Base-by-base conservation (phyloP, 805 yeast genomes). In the Peterozyma xylosa region DNA sequence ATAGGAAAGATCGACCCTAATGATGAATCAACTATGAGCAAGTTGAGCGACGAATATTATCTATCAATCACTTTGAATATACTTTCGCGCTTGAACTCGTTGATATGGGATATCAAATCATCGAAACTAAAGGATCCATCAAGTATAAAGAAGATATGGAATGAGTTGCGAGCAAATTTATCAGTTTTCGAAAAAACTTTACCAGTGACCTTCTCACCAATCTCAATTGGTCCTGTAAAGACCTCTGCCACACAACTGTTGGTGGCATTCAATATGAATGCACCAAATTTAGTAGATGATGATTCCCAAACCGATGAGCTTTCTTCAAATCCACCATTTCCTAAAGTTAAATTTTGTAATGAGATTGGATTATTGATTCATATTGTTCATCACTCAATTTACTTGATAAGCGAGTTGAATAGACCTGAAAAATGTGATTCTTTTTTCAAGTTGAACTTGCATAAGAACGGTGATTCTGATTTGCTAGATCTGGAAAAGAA, bases 381-480 rank as follows among this genome's bases (percentile, higher is more conserved):
- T 27, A 43, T 48, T 11, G 30, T 50, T 5, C 53, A 50, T 37
- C 53, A 50, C 35, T 36, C 40, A 10, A 43, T 45, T 3, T 50
- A 48, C 36, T 34, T 50, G 33, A 35, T 41, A 35, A 37, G 44
- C 15, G 53, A 45, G 30, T 37, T 35, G 38, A 36, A 43, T 21
- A 21, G 14, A 21, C 17, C 39, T 11, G 35, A 39, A 11, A 33
- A 30, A 11, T 36, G 21, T 15, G 38, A 35, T 5, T 42, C 48
- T 11, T 40, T 39, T 41, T 33, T 39, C 39, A 37, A 21, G 14
- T 27, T 30, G 33, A 27, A 37, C 13, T 33, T 30, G 33, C 36
- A 36, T 15, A 42, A 38, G 29, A 11, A 30, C 33, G 11, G 38
- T 13, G 35, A 34, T 35, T 39, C 30, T 34, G 41, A 43, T n/a